phyloP scores from a whole-genome alignment of 176 grass and related monocot genomes.

The Oryza meyeriana region DNA sequence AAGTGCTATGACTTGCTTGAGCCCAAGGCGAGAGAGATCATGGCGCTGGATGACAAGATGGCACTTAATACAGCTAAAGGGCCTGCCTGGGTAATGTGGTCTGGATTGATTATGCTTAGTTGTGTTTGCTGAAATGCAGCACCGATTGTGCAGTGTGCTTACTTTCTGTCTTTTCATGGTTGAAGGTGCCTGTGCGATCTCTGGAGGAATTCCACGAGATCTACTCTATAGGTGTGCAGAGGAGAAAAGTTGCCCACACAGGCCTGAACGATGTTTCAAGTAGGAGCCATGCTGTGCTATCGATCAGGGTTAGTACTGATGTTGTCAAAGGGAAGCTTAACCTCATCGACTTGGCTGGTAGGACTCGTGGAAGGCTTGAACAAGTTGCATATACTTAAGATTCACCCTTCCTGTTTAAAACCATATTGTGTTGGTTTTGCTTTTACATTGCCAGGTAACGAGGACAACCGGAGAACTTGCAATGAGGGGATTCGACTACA shows the following conservation, averaged over 20 bases:
- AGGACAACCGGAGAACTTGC: slow-evolving; percentile 74
- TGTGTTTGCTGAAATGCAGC: not conserved
- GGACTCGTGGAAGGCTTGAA: not conserved
- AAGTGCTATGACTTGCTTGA: slow-evolving; percentile 83
- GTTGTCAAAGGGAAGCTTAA: slow-evolving; percentile 78
- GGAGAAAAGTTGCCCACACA: slow-evolving; percentile 76
- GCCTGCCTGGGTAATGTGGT: slow-evolving; percentile 72
- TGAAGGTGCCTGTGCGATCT: slow-evolving; percentile 58
- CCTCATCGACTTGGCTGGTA: slow-evolving; percentile 92
- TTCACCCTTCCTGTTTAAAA: slow-evolving; percentile 15
- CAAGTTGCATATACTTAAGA: not conserved
- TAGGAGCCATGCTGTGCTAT: slow-evolving; percentile 82
- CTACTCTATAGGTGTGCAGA: slow-evolving; percentile 75
- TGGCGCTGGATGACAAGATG: slow-evolving; percentile 76
- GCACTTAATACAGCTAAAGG: slow-evolving; percentile 78
- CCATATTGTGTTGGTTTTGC: slow-evolving; percentile 24
- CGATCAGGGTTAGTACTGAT: slow-evolving; percentile 49
- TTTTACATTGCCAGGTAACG: slow-evolving; percentile 55
- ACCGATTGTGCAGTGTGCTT: not conserved
- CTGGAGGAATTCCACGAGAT: slow-evolving; percentile 72
- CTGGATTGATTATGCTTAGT: not conserved
- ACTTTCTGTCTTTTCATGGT: slow-evolving; percentile 17
- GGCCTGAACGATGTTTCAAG: slow-evolving; percentile 78
- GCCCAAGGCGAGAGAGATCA: slow-evolving; percentile 84
- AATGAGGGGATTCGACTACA: slow-evolving; percentile 84